These are phyloP conservation scores for Thielaviopsis cerberus DNA, from an alignment of 2,329 filamentous ascomycete genomes.

Conservation along the genomic window DNA sequence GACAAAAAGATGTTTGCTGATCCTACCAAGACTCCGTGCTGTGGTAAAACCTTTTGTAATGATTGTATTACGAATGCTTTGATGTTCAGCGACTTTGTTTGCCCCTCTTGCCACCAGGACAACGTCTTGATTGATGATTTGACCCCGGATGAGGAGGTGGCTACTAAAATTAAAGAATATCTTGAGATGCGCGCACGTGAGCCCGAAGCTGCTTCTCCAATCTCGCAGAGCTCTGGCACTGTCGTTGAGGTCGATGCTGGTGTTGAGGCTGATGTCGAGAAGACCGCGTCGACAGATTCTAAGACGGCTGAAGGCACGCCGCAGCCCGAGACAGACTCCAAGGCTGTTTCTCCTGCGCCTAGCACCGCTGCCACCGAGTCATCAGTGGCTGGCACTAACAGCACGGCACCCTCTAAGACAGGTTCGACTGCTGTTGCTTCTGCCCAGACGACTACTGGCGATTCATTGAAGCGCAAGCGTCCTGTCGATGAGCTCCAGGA, in stretches of 20 bases:
- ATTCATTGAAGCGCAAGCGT: slow-evolving; percentile 50
- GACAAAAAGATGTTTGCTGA: slow-evolving; percentile 98
- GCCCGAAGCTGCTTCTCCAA: slow-evolving; percentile 16
- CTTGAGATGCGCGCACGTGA: slow-evolving; percentile 16
- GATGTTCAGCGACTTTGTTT: slow-evolving; percentile 94
- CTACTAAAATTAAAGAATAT: slow-evolving; percentile 61
- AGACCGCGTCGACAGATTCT: slow-evolving; percentile 11
- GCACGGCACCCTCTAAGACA: background rate
- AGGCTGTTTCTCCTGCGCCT: slow-evolving; percentile 4
- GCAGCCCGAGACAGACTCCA: slow-evolving; percentile 19
- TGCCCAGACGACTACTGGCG: slow-evolving; percentile 10
- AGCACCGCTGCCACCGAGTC: background rate
- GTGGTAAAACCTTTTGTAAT: slow-evolving; percentile 95
- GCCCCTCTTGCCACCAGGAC: slow-evolving; percentile 77
- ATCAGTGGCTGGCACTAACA: background rate
- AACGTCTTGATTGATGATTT: slow-evolving; percentile 88
- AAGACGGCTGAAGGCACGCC: slow-evolving; percentile 12
- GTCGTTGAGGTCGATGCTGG: background rate
- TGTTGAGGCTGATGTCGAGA: slow-evolving; percentile 9
- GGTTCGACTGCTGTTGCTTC: slow-evolving; percentile 1
- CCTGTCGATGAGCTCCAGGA: slow-evolving; percentile 54
- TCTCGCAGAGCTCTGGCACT: slow-evolving; percentile 14
- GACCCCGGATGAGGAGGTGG: slow-evolving; percentile 59
- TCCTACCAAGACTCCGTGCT: slow-evolving; percentile 97
- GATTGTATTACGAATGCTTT: slow-evolving; percentile 98